Evolutionary conservation across 768 basidiomycete genomes (phyloP), one percentile per base, ranked within the genome.

Genomic region (Lepiota venenata): DNA sequence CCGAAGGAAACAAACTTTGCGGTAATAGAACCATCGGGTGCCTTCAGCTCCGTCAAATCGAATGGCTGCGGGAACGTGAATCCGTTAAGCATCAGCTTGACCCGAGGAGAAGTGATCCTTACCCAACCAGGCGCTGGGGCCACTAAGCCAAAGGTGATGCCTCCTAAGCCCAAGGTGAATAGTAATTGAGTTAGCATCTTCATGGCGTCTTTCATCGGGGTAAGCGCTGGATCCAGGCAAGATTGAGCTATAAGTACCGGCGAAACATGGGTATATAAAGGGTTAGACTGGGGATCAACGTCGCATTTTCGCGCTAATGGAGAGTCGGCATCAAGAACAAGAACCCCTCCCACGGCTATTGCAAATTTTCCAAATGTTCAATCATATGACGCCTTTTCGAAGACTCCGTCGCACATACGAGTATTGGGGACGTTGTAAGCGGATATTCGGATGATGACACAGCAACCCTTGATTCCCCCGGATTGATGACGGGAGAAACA

Each of bases 1-100:
- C 83, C 82, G 51, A 80, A 71, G 2, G 77, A 75, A 12, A 84
- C 78, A 56, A 84, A 82, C 47, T 76, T 81, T 14, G 82, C 83
- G 4, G 72, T 76, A 54, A 82, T 73, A n/a, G 80, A 81, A 5
- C 75, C 77, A 61, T 83, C 82, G 0, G 79, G 78, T 1, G 81
- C 74, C 8, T 69, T 66, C 48, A 83, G 63, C 29, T 73, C 74
- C 2, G 74, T 76, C 14, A 73, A 56, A 52, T 81, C 74, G 62
- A 82, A 79, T 0, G 78, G 76, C 79, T 81, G 46, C n/a, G 2
- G 8, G 4, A 1, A 50, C 7, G 8, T 22, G 37, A 4, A n/a
- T 3, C 43, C 4, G 7, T 51, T 29, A 51, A 25, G 41, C 21
- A 32, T 12, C 9, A 2, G 12, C 12, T 14, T 8, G 16, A 1